Evolutionary conservation across 2,329 filamentous ascomycete species (phyloP), one percentile per base, ranked within the genome.

Genomic region (Byssochlamys sp.): DNA sequence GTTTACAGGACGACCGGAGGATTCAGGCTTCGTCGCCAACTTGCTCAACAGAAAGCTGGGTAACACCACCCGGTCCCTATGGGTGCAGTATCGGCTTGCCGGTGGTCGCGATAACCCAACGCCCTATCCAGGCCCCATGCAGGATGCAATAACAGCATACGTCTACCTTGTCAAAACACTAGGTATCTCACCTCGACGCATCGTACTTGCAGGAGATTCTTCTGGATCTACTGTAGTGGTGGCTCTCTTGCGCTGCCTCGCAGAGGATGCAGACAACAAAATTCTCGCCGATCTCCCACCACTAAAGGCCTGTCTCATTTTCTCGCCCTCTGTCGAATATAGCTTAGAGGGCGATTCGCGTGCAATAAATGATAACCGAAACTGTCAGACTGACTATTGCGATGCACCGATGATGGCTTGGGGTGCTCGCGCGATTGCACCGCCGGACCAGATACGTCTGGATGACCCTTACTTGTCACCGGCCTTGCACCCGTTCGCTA

Each of bases 141-240:
- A 65, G 62, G 64, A 66, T 26, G 62, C 63, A n/a, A 55, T 66
- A 27, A 61, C 64, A 1, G 59, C 63, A 7, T 66, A 66, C 45
- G 19, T 59, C 28, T 65, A 65, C 26, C 60, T 66, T 24, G 48
- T 65, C 19, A 55, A 60, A 26, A 58, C 59, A 2, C n/a, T 64
- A 1, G 53, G 57, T 24, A 65, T 66, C 52, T 60, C 62, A 2
- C 59, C 65, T 4, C 58, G 53, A 9, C 65, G 60, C 4, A 65
- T 66, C 27, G 39, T 66, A 3, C 35, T 66, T 24, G 60, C 57
- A 4, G 64, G 65, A 52, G 65, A 66, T 52, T 63, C 60, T n/a
- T 59, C 63, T 26, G 64, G 65, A 11, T 58, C 58, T 25, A 64
- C 61, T n/a, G 56, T 63, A 28, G 60, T 52, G 19, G 27, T 65